Conservation (phyloP, 225 moss, liverwort and hornwort genomes). For the Marchantia paleacea region DNA sequence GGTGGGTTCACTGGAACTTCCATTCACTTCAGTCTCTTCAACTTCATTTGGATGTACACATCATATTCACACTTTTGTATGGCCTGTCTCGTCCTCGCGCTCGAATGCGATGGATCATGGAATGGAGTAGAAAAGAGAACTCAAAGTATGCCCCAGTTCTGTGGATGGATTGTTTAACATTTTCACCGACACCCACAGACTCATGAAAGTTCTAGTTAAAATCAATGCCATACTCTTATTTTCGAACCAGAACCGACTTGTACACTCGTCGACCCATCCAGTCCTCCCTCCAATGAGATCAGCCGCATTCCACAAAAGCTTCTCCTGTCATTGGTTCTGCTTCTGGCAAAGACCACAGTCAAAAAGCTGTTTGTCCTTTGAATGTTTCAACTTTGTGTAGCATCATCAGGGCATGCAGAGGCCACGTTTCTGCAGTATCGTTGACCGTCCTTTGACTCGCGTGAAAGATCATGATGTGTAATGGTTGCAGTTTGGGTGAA, state of each 20-base stretch:
- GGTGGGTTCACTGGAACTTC: slow-evolving; percentile 8
- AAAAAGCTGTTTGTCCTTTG: not conserved
- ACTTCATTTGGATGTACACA: not conserved
- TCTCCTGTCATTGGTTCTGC: not conserved
- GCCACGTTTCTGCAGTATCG: not conserved
- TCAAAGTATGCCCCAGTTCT: not conserved
- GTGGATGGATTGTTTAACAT: not conserved
- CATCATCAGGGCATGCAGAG: not conserved
- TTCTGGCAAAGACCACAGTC: not conserved
- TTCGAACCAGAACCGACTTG: not conserved
- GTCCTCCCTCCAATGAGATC: not conserved
- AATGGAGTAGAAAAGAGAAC: not conserved
- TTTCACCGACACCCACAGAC: not conserved
- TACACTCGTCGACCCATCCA: not conserved
- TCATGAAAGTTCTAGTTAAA: not conserved
- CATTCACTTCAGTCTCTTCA: no score
- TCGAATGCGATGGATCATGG: no score
- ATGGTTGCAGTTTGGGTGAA: no score
- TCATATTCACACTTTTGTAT: no score
- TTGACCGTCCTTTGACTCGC: slow-evolving; percentile 10
- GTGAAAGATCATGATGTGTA: not conserved
- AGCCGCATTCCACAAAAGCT: not conserved
- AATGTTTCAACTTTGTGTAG: slow-evolving; percentile 9
- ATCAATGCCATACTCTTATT: not conserved
- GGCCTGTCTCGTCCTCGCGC: no score